These are phyloP conservation scores for Xerocomus amazonicus DNA, from an alignment of 1,284 basidiomycete species.

Conservation along the genomic window DNA sequence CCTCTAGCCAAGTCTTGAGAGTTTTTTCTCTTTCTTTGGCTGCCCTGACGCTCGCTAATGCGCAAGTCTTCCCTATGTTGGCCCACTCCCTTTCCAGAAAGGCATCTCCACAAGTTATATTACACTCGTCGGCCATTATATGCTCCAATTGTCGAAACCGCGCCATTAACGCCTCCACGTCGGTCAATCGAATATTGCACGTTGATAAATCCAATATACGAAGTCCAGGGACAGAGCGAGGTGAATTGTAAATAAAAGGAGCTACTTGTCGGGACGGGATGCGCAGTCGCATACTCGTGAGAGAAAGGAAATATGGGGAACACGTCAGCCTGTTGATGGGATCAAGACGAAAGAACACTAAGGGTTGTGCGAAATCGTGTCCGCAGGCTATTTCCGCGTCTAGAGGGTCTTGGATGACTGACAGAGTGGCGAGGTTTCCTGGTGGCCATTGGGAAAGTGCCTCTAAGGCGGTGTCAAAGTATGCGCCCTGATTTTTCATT, in stretches of 20 bases:
- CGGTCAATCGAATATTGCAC: slow-evolving; percentile 43
- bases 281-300: slow-evolving; percentile 52
- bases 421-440: slow-evolving; percentile 43
- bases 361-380: slow-evolving; percentile 61
- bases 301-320: slow-evolving; percentile 40
- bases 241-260: slow-evolving; percentile 37
- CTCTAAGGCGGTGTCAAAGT: slow-evolving; percentile 60
- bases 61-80: slow-evolving; percentile 52
- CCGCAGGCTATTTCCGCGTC: slow-evolving; percentile 34
- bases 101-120: slow-evolving; percentile 38
- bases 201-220: slow-evolving; percentile 62
- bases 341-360: slow-evolving; percentile 68
- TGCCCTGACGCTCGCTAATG: slow-evolving; percentile 48
- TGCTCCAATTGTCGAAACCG: slow-evolving; percentile 44
- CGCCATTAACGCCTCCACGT: slow-evolving; percentile 48
- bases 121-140: slow-evolving; percentile 54
- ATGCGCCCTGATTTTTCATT: slow-evolving; percentile 48
- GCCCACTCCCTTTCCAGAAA: slow-evolving; percentile 49
- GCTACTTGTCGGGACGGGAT: slow-evolving; percentile 57
- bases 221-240: slow-evolving; percentile 38
- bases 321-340: slow-evolving; percentile 43
- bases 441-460: slow-evolving; percentile 57
- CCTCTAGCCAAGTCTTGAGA: slow-evolving; percentile 50
- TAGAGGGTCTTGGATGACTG: slow-evolving; percentile 65
- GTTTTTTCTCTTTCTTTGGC: slow-evolving; percentile 57